These are phyloP conservation scores for Tetrapisispora fleetii DNA, from an alignment of 805 yeast genomes.

Conservation along the genomic window DNA sequence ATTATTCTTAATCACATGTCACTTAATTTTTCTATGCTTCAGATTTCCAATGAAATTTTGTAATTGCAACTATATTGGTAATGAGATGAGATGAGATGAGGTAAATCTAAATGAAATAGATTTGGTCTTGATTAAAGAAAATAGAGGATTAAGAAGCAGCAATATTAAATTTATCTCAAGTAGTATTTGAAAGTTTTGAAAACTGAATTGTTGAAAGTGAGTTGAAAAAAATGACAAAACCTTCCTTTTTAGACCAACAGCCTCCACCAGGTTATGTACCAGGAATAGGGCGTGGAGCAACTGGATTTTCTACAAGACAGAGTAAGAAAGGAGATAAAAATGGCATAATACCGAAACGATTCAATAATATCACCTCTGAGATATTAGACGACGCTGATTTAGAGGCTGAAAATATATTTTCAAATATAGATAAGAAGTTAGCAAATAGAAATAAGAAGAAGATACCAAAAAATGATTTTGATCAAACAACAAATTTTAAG, in stretches of 20 bases:
- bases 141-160: no score
- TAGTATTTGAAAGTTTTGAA: background rate
- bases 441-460: constrained; percentile 23
- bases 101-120: background rate
- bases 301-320: constrained; percentile 82
- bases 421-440: constrained; percentile 51
- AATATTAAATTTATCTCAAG: no score
- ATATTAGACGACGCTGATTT: constrained; percentile 44
- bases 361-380: constrained; percentile 9
- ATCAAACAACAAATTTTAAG: constrained; percentile 46
- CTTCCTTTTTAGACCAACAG: constrained; percentile 65
- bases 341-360: constrained; percentile 16
- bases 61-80: no score
- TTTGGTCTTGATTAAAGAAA: background rate
- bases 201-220: background rate
- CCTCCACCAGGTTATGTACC: constrained; percentile 89
- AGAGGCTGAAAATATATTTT: constrained; percentile 69
- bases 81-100: constrained; percentile 1
- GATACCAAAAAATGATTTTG: constrained; percentile 8
- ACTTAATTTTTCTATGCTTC: background rate
- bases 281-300: constrained; percentile 92
- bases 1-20: background rate
- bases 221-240: constrained; percentile 34
- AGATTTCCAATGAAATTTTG: background rate
- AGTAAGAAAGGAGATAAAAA: constrained; percentile 31